Conservation (phyloP, 2,329 filamentous ascomycete genomes). For the Exophiala sideris region DNA sequence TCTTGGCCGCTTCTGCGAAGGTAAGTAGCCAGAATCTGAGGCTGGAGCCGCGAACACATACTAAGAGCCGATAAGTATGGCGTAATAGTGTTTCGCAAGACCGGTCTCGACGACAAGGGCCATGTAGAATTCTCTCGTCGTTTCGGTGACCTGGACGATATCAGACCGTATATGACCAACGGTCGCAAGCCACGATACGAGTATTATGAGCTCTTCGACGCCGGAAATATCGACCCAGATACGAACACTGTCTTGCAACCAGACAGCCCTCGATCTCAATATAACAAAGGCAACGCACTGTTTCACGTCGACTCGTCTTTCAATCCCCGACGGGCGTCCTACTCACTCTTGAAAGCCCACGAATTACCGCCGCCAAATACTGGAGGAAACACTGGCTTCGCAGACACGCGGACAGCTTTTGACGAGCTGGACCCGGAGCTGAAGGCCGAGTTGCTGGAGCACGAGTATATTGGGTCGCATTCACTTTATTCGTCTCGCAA, state of each 20-base stretch:
- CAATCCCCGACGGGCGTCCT: slow-evolving; percentile 53
- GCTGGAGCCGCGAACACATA: neutral
- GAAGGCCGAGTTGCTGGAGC: slow-evolving; percentile 36
- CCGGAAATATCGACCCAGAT: slow-evolving; percentile 53
- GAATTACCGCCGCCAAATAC: slow-evolving; percentile 47
- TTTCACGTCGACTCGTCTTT: slow-evolving; percentile 58
- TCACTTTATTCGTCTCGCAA: slow-evolving; percentile 54
- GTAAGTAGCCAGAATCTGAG: slow-evolving; percentile 21
- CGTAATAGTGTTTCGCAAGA: slow-evolving; percentile 22
- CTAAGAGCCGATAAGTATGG: slow-evolving; percentile 14
- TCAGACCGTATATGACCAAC: slow-evolving; percentile 46
- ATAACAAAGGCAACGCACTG: slow-evolving; percentile 45
- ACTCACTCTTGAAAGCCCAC: slow-evolving; percentile 51
- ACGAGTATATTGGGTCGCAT: slow-evolving; percentile 48
- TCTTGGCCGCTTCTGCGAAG: slow-evolving; percentile 35
- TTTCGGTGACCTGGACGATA: slow-evolving; percentile 36
- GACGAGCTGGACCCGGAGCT: slow-evolving; percentile 42
- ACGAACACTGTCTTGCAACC: slow-evolving; percentile 41
- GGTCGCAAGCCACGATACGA: slow-evolving; percentile 48
- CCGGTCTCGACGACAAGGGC: slow-evolving; percentile 15
- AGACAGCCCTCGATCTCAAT: slow-evolving; percentile 28
- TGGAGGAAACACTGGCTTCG: slow-evolving; percentile 54
- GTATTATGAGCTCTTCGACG: slow-evolving; percentile 56
- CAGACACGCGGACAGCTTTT: slow-evolving; percentile 52
- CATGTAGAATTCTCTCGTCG: slow-evolving; percentile 23